Percentiles rank a stretch among this genome's conserved stretches.
Conservation (phyloP, 352 stramenopile species). For the Globisporangium acanthophoron region DNA sequence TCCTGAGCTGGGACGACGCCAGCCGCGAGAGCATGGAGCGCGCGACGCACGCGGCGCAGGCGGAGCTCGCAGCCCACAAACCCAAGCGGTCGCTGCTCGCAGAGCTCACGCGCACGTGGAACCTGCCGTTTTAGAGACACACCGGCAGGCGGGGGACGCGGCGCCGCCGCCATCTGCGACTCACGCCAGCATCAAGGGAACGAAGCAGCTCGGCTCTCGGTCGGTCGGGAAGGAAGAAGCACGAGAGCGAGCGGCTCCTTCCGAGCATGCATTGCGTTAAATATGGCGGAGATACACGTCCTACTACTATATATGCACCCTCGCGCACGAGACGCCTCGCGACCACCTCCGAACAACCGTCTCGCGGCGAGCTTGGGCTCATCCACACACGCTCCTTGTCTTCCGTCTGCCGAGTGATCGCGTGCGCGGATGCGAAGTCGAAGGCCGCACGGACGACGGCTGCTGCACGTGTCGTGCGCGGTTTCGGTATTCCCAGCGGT, state of each 20-base stretch:
- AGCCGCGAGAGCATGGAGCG: conserved; percentile 12
- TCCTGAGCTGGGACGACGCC: not conserved
- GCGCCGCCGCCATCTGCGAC: no score
- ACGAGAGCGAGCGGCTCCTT: not conserved
- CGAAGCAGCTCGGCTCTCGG: not conserved
- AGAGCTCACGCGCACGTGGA: conserved; percentile 15
- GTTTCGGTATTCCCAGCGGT: no score
- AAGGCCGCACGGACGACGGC: no score
- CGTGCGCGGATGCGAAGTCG: no score
- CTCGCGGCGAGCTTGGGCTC: not conserved
- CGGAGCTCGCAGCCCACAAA: conserved; percentile 1
- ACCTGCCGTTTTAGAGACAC: conserved; percentile 7
- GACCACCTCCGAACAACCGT: no score
- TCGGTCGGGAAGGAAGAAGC: not conserved
- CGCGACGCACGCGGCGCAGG: not conserved
- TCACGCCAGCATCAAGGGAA: not conserved
- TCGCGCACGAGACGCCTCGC: not conserved
- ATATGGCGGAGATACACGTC: conserved; percentile 6
- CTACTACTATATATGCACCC: conserved; percentile 6
- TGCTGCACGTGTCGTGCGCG: no score
- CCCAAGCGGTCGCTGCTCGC: conserved; percentile 6
- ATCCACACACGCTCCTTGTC: not conserved
- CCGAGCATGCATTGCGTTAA: conserved; percentile 3
- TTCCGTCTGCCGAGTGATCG: no score
- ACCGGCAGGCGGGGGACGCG: not conserved